A percentile compares a stretch with the other conserved stretches of the same genome.
phyloP scores from a whole-genome alignment of 164 flowering plant species.

The Chimonanthus praecox region DNA sequence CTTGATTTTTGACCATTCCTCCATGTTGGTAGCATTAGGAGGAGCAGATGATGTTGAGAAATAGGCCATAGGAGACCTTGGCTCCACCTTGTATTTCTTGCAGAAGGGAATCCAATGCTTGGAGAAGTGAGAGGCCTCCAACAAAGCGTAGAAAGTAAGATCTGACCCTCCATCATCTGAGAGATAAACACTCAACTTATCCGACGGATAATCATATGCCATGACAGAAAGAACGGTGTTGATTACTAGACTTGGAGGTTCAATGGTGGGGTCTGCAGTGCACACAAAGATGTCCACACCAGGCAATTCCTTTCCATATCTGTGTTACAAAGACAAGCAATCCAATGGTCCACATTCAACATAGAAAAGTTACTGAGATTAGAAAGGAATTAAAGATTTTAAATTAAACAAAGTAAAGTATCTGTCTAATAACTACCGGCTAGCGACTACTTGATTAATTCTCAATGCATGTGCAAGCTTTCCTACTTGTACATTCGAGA shows the following conservation, averaged over 20 bases:
- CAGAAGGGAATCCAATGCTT: slow-evolving; percentile 48
- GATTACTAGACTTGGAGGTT: slow-evolving; percentile 42
- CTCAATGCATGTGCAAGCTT: too few species aligned
- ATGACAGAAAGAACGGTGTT: slow-evolving; percentile 37
- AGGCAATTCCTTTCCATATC: slow-evolving; percentile 25
- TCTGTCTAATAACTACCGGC: too few species aligned
- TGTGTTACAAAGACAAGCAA: slow-evolving; percentile 1
- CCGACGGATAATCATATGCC: slow-evolving; percentile 43
- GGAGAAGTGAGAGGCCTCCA: slow-evolving; percentile 35
- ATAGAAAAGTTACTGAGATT: too few species aligned
- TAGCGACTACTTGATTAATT: too few species aligned
- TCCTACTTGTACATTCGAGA: too few species aligned
- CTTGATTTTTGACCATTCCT: slow-evolving; percentile 4
- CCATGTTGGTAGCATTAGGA: background rate
- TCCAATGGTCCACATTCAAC: background rate
- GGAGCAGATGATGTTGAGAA: slow-evolving; percentile 11
- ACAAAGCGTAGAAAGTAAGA: slow-evolving; percentile 38
- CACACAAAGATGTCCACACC: slow-evolving; percentile 42
- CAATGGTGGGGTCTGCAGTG: slow-evolving; percentile 40
- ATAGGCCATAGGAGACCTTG: slow-evolving; percentile 37
- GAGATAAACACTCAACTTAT: slow-evolving; percentile 36
- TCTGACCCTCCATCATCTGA: slow-evolving; percentile 49
- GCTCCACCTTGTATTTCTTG: slow-evolving; percentile 28
- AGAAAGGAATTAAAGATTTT: too few species aligned
- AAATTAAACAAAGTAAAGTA: too few species aligned